Percentiles rank a stretch among this genome's conserved stretches.
Conservation (phyloP, 441 rosid species). For the Gossypium trilobum region DNA sequence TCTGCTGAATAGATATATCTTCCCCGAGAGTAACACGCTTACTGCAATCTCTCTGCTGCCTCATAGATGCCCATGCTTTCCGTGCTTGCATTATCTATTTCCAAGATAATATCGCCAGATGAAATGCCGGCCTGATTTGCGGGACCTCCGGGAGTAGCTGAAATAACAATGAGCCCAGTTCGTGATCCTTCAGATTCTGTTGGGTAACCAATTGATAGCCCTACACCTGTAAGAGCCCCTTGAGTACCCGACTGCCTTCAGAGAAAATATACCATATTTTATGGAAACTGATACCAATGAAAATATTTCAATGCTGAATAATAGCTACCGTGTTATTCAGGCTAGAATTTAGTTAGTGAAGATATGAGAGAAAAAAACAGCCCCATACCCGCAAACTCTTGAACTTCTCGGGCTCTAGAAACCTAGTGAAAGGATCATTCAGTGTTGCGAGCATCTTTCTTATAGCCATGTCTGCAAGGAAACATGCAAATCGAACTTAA, state of each 20-base stretch:
- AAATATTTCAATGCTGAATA: not conserved
- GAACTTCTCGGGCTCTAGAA: conserved; percentile 84
- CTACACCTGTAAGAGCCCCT: conserved; percentile 92
- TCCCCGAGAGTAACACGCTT: conserved; percentile 23
- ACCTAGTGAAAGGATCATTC: conserved; percentile 88
- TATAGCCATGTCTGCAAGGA: conserved; percentile 65
- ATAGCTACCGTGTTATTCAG: not conserved
- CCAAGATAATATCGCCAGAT: conserved; percentile 72
- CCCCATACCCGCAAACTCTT: conserved; percentile 74
- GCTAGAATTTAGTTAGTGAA: conserved; percentile 8
- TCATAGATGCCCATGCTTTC: conserved; percentile 75
- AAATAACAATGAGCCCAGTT: conserved; percentile 69
- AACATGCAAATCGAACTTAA: conserved; percentile 16
- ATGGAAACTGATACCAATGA: conserved; percentile 8
- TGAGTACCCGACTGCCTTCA: conserved; percentile 98
- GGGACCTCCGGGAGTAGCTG: conserved; percentile 90
- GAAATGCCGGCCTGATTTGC: conserved; percentile 70
- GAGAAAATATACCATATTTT: conserved; percentile 36
- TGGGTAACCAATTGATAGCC: conserved; percentile 87
- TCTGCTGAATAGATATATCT: not conserved
- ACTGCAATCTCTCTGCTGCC: conserved; percentile 89
- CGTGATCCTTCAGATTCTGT: conserved; percentile 40
- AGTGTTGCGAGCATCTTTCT: conserved; percentile 83
- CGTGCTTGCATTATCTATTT: conserved; percentile 53
- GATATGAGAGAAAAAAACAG: conserved; percentile 22